Percentiles rank a stretch among this genome's conserved stretches.
Conservation (phyloP, 179 eudicot genomes). For the Sideroxylon spinosum region DNA sequence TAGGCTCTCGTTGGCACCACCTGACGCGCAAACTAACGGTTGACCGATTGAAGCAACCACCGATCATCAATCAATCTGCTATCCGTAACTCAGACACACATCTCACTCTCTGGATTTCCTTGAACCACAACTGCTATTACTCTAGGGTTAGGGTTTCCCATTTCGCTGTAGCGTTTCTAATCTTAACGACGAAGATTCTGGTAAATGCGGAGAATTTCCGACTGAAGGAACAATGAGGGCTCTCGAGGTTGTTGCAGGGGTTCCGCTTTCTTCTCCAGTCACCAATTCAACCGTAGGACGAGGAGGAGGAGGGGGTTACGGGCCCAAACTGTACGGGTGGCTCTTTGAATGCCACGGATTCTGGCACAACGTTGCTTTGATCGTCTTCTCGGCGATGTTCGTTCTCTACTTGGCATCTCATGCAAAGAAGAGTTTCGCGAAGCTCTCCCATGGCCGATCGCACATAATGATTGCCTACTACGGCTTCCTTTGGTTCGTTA, state of each 20-base stretch:
- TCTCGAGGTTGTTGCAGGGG: conserved; percentile 3
- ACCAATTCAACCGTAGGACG: not conserved
- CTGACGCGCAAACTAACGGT: too few species aligned
- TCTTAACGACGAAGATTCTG: not conserved
- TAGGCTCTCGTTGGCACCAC: too few species aligned
- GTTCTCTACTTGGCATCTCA: conserved; percentile 55
- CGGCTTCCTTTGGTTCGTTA: conserved; percentile 63
- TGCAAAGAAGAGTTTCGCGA: conserved; percentile 48
- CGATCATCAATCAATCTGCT: not conserved
- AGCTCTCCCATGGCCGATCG: conserved; percentile 58
- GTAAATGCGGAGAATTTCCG: not conserved
- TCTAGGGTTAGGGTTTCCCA: not conserved
- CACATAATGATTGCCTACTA: conserved; percentile 62
- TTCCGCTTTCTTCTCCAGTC: conserved; percentile 9
- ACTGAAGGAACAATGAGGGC: conserved; percentile 12
- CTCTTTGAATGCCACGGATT: conserved; percentile 58
- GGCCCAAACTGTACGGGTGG: conserved; percentile 25
- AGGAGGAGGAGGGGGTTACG: not conserved
- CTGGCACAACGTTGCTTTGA: conserved; percentile 50
- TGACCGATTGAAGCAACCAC: too few species aligned
- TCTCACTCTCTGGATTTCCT: not conserved
- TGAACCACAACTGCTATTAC: not conserved
- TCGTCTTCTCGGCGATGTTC: conserved; percentile 51
- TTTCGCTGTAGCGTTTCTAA: not conserved
- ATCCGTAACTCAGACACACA: not conserved